Evolutionary conservation across 768 basidiomycete species (phyloP), one percentile per base, ranked within the genome.

Genomic region (Pseudohyphozyma bogoriensis): DNA sequence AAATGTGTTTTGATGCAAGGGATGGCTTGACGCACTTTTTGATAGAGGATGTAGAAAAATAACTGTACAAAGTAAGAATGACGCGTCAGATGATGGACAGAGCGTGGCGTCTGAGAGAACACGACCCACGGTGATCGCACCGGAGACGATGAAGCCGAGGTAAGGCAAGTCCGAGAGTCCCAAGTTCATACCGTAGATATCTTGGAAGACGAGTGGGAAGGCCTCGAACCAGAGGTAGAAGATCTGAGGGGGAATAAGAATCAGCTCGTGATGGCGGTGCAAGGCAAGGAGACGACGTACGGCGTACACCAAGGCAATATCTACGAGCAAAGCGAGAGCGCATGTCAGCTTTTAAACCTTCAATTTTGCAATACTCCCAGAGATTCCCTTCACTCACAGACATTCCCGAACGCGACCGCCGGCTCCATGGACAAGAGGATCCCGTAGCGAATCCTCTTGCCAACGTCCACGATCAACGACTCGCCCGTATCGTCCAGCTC

Each of bases 131-230:
- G 64, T 66, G 54, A 66, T 39, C 39, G 64, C 40, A 6, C 56
- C 63, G 5, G 68, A 61, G 32, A 73, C 64, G 51, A 72, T 55
- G 46, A 71, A 63, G 3, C 67, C 69, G 45, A 71, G 57, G 62
- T 62, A 72, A 26, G 70, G 70, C 1, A 73, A 52, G 1, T 67
- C 61, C 0, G 16, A 31, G 12, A 64, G 26, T 44, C 68, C 66
- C 37, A 67, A 59, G 33, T 33, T 62, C 65, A 70, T 69, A 16
- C 58, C 55, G 64, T 71, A 59, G 42, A 68, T 63, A 40, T 68
- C 65, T 28, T 33, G 55, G 64, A 71, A 75, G 28, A 73, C 69
- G 32, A 74, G 35, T 1, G 72, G 72, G 64, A 72, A 73, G 8
- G 62, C 63, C 58, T 74, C 74, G 66, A 75, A 69, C 59, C 58